Percentiles rank a stretch among this genome's conserved stretches.
These are phyloP conservation scores for Myochromella boudieri DNA, from an alignment of 768 basidiomycete species.

Conservation along the genomic window DNA sequence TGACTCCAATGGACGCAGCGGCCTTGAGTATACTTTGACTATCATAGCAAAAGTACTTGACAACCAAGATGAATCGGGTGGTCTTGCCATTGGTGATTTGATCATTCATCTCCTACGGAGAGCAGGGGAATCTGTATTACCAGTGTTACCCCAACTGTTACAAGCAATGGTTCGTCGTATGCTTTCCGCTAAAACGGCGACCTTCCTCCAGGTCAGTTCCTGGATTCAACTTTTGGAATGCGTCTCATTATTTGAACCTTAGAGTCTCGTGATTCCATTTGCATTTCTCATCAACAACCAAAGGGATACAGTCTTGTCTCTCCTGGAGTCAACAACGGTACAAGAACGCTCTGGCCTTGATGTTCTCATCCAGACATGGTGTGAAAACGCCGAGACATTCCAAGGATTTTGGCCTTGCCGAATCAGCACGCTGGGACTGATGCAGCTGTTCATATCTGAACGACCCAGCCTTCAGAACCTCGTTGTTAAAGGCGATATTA, in stretches of 20 bases:
- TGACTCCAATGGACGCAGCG: conserved; percentile 64
- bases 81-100: conserved; percentile 90
- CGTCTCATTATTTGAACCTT: not conserved
- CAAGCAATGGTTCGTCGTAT: conserved; percentile 83
- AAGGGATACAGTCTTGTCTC: conserved; percentile 71
- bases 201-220: conserved; percentile 76
- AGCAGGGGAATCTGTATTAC: conserved; percentile 76
- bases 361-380: conserved; percentile 90
- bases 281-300: conserved; percentile 91
- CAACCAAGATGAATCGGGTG: conserved; percentile 86
- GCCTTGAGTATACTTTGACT: conserved; percentile 71
- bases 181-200: conserved; percentile 83
- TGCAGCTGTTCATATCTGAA: conserved; percentile 66
- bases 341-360: conserved; percentile 72
- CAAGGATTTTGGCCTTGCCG: conserved; percentile 93
- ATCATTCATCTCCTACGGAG: conserved; percentile 90
- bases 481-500: conserved; percentile 88
- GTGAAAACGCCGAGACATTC: conserved; percentile 92
- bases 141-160: conserved; percentile 85
- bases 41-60: conserved; percentile 79
- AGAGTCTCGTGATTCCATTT: conserved; percentile 92
- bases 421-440: conserved; percentile 81
- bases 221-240: not conserved
- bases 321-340: conserved; percentile 69
- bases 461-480: conserved; percentile 68